These are phyloP conservation scores for Takakia lepidozioides DNA, from an alignment of 225 moss, liverwort and hornwort genomes.

Conservation along the genomic window DNA sequence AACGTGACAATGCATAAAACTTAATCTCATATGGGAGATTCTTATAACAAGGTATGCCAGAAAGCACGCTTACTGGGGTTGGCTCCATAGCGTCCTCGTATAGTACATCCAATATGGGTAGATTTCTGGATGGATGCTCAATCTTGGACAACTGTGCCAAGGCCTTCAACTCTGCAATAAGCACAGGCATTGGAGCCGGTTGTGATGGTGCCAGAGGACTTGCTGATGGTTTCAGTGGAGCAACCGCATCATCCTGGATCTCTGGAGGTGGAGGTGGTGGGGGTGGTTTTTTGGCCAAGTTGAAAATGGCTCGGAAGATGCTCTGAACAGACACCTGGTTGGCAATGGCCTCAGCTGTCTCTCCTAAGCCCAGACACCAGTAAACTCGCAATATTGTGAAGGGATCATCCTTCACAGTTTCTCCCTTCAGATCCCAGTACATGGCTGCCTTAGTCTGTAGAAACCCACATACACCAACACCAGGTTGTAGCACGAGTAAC, in stretches of 20 bases:
- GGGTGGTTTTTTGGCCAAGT: slow-evolving; percentile 48
- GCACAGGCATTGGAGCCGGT: slow-evolving; percentile 14
- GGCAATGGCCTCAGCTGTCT: slow-evolving; percentile 44
- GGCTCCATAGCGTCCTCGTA: slow-evolving; percentile 29
- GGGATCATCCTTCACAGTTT: slow-evolving; percentile 27
- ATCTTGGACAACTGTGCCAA: slow-evolving; percentile 25
- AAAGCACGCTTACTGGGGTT: no score
- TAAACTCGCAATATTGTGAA: slow-evolving; percentile 48
- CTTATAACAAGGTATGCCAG: no score
- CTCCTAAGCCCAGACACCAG: slow-evolving; percentile 71
- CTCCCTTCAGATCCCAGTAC: slow-evolving; percentile 33
- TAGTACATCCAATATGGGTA: slow-evolving; percentile 57
- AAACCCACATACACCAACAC: no score
- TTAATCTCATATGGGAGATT: no score
- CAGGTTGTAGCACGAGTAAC: no score
- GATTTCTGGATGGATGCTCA: slow-evolving; percentile 55
- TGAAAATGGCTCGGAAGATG: slow-evolving; percentile 68
- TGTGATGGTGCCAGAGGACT: background rate
- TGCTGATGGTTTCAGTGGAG: slow-evolving; percentile 5
- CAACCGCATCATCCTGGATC: background rate
- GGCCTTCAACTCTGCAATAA: slow-evolving; percentile 45
- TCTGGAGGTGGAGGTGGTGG: slow-evolving; percentile 12
- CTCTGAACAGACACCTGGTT: slow-evolving; percentile 49
- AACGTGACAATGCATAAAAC: no score
- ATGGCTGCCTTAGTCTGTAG: slow-evolving; percentile 43